phyloP scores from a whole-genome alignment of 768 basidiomycete genomes.

The Imleria badia region DNA sequence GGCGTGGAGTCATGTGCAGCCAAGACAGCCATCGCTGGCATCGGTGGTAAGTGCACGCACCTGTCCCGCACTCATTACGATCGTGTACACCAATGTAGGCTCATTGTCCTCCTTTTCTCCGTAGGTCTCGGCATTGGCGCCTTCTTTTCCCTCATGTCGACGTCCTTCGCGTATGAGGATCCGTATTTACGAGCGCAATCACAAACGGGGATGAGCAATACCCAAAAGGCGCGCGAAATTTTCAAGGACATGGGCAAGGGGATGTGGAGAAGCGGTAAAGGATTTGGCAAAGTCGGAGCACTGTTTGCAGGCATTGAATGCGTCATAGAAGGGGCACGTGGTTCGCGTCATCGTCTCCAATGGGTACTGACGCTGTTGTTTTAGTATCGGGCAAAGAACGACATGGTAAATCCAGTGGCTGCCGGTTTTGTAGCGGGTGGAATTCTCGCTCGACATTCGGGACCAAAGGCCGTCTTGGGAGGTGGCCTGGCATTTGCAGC shows the following conservation, averaged over 20 bases:
- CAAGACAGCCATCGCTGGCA: constrained; percentile 81
- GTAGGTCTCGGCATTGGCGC: constrained; percentile 90
- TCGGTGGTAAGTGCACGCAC: constrained; percentile 61
- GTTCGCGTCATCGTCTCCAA: background rate
- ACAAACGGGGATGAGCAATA: constrained; percentile 53
- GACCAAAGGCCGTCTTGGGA: constrained; percentile 81
- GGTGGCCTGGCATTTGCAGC: constrained; percentile 92
- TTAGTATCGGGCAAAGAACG: constrained; percentile 95
- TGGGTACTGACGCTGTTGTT: background rate
- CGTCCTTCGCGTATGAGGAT: constrained; percentile 94
- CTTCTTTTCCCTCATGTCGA: constrained; percentile 95
- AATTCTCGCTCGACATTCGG: constrained; percentile 82
- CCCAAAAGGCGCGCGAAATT: constrained; percentile 79
- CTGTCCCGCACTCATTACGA: background rate
- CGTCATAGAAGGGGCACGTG: constrained; percentile 86
- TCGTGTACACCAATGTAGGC: constrained; percentile 4
- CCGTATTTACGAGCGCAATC: constrained; percentile 71
- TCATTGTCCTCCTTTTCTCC: background rate
- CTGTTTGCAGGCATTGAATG: constrained; percentile 96
- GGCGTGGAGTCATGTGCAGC: constrained; percentile 86
- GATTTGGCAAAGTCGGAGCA: constrained; percentile 93
- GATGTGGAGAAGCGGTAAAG: constrained; percentile 88
- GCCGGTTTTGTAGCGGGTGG: constrained; percentile 90
- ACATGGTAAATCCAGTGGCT: constrained; percentile 86
- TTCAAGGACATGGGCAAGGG: constrained; percentile 93